These are phyloP conservation scores for Phyllosticta citriasiana DNA, from an alignment of 2,329 filamentous ascomycete genomes.

Conservation along the genomic window DNA sequence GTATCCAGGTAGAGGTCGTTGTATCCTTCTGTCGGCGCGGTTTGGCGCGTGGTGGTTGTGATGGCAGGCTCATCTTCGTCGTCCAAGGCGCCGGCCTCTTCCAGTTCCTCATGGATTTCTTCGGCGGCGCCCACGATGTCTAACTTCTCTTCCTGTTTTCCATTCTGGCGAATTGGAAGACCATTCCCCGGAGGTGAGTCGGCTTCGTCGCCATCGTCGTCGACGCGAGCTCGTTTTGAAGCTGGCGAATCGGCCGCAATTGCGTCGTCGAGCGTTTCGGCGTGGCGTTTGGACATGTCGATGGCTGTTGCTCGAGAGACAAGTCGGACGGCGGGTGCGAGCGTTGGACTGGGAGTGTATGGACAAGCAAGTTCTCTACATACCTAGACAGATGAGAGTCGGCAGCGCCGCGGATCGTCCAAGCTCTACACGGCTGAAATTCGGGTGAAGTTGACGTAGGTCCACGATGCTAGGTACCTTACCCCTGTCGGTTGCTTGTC, in stretches of 20 bases:
- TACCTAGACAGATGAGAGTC: too few relatives aligned
- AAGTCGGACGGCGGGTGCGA: neutral
- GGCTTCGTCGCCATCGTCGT: slow-evolving; percentile 28
- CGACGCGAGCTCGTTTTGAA: slow-evolving; percentile 37
- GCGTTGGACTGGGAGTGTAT: neutral
- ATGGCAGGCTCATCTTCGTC: slow-evolving; percentile 29
- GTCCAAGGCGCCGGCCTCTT: slow-evolving; percentile 24
- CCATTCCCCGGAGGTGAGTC: slow-evolving; percentile 15
- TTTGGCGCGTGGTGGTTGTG: slow-evolving; percentile 53
- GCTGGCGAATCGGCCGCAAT: slow-evolving; percentile 34
- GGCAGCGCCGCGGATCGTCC: neutral
- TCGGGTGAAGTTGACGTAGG: neutral
- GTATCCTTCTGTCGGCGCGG: slow-evolving; percentile 76
- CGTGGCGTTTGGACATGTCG: slow-evolving; percentile 38
- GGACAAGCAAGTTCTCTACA: too few relatives aligned
- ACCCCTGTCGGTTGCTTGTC: too few relatives aligned
- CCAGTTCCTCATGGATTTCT: slow-evolving; percentile 27
- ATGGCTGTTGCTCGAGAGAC: neutral
- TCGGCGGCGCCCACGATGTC: slow-evolving; percentile 27
- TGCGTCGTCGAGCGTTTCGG: slow-evolving; percentile 35
- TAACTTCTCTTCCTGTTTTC: slow-evolving; percentile 18
- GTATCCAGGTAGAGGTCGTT: slow-evolving; percentile 96
- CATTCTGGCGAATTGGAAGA: slow-evolving; percentile 9
- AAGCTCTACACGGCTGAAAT: slow-evolving; percentile 7
- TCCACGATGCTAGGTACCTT: too few relatives aligned